phyloP scores from a whole-genome alignment of 2,329 filamentous ascomycete species.

The Didymella arachidicola region DNA sequence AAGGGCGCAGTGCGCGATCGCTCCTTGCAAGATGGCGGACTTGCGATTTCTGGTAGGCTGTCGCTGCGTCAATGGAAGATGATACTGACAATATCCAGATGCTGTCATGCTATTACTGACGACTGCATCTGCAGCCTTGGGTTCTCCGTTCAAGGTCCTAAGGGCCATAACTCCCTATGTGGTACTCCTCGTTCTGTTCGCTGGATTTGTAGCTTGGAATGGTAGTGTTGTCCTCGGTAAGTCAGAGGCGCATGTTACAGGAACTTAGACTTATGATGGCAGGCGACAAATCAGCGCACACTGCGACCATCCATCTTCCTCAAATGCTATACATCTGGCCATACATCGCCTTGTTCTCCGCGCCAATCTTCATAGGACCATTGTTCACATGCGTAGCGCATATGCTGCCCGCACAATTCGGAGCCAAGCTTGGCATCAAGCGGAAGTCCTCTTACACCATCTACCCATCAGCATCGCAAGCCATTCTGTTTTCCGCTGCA shows the following conservation, averaged over 20 bases:
- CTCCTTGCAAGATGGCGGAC: conserved; percentile 31
- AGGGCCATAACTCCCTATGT: conserved; percentile 61
- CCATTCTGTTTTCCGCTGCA: conserved; percentile 42
- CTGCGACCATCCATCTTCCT: conserved; percentile 84
- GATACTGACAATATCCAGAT: conserved; percentile 27
- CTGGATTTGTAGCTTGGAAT: conserved; percentile 82
- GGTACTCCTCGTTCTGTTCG: conserved; percentile 71
- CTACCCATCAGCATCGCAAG: neutral
- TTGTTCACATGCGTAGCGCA: conserved; percentile 53
- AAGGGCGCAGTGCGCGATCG: conserved; percentile 34
- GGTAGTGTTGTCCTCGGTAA: conserved; percentile 87
- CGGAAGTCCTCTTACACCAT: neutral
- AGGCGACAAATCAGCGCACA: conserved; percentile 95
- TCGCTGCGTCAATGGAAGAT: too few species aligned
- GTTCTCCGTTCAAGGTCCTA: conserved; percentile 52
- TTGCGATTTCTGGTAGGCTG: conserved; percentile 16
- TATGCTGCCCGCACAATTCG: conserved; percentile 25
- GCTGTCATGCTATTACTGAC: conserved; percentile 60
- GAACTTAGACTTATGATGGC: conserved; percentile 21
- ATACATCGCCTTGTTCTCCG: conserved; percentile 87
- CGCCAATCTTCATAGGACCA: conserved; percentile 72
- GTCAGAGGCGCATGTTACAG: conserved; percentile 24
- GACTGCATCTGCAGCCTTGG: conserved; percentile 65
- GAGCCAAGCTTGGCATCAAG: neutral
- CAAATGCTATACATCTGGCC: conserved; percentile 98